phyloP scores from a whole-genome alignment of 2,329 filamentous ascomycete species.

The Neonectria ditissima region DNA sequence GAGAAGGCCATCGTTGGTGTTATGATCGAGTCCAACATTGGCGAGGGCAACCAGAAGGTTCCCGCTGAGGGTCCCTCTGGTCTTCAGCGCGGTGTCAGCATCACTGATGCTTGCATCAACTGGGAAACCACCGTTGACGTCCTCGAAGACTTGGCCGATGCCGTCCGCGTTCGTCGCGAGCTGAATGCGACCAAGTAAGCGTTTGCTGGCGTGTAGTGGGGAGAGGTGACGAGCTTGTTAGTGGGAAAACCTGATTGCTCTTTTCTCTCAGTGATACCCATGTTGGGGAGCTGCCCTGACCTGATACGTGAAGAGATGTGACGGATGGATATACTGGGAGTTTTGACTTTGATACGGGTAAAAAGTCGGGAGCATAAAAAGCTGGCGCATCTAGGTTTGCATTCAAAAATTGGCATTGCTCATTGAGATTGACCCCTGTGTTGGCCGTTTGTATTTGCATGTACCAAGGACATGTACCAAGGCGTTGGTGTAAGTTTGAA shows the following conservation, averaged over 20 bases:
- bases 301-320: slow-evolving; percentile 10
- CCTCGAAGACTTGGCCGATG: slow-evolving; percentile 86
- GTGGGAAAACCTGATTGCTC: slow-evolving; percentile 14
- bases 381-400: slow-evolving; percentile 44
- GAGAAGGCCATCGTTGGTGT: slow-evolving; percentile 92
- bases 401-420: slow-evolving; percentile 43
- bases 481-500: slow-evolving; percentile 19
- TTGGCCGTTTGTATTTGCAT: slow-evolving; percentile 21
- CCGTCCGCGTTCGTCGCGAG: slow-evolving; percentile 80
- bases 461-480: slow-evolving; percentile 25
- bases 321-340: slow-evolving; percentile 34
- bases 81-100: slow-evolving; percentile 90
- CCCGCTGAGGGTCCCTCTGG: slow-evolving; percentile 81
- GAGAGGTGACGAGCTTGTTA: slow-evolving; percentile 3
- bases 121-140: slow-evolving; percentile 88
- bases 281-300: slow-evolving; percentile 13
- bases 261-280: slow-evolving; percentile 26
- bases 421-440: slow-evolving; percentile 30
- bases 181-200: slow-evolving; percentile 53
- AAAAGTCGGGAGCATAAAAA: slow-evolving; percentile 37
- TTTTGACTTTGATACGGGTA: slow-evolving; percentile 39
- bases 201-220: slow-evolving; percentile 44
- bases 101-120: slow-evolving; percentile 95
- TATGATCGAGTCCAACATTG: slow-evolving; percentile 99
- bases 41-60: slow-evolving; percentile 90